A percentile compares a stretch with the other conserved stretches of the same genome.
Evolutionary conservation across 495 filamentous ascomycete genomes (phyloP).

Genomic region (Xylaria sp.): DNA sequence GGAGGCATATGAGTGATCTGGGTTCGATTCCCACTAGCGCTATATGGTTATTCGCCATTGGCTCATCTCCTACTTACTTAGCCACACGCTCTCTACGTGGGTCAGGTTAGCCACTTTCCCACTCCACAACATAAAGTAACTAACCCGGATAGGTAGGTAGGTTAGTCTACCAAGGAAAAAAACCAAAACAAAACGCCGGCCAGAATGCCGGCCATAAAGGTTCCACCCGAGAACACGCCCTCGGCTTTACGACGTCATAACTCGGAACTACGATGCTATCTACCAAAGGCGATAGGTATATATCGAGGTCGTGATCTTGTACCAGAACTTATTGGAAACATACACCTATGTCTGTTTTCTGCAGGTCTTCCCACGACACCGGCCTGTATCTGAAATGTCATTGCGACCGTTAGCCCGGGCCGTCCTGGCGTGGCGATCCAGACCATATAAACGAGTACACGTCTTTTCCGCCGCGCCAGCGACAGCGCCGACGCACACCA

Average conservation of each 20-base stretch:
- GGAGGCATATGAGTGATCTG: too few relatives aligned
- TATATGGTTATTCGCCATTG: too few relatives aligned
- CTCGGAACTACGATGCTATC: constrained; percentile 14
- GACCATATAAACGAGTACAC: not conserved
- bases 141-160: too few relatives aligned
- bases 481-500: not conserved
- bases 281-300: not conserved
- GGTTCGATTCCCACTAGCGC: too few relatives aligned
- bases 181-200: not conserved
- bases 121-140: too few relatives aligned
- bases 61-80: too few relatives aligned
- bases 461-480: not conserved
- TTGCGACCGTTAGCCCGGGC: not conserved
- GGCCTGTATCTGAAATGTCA: not conserved
- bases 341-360: not conserved
- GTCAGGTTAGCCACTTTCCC: too few relatives aligned
- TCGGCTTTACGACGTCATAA: constrained; percentile 29
- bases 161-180: not conserved
- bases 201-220: too few relatives aligned
- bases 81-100: too few relatives aligned
- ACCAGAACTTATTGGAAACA: not conserved
- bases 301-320: not conserved
- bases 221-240: not conserved
- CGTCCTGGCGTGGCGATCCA: not conserved
- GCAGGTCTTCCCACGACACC: not conserved